Evolutionary conservation across 1,284 basidiomycete genomes (phyloP).

Genomic region (Hypsizygus ulmarius): DNA sequence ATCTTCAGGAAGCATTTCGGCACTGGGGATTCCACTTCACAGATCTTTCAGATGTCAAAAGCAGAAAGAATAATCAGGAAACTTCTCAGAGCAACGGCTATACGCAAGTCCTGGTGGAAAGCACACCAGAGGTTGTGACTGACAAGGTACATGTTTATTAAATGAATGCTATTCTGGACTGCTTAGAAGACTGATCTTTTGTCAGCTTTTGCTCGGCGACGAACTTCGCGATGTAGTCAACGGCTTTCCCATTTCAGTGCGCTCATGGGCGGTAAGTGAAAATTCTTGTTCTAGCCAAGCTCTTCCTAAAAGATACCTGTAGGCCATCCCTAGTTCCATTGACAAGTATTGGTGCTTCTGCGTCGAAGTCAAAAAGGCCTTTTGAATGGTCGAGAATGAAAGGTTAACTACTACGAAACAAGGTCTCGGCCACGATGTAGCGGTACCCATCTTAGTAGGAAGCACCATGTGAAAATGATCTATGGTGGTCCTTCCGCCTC

Average conservation of each 20-base stretch:
- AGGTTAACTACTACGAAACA: slow-evolving; percentile 1
- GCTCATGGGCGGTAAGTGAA: slow-evolving; percentile 79
- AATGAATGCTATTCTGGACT: slow-evolving; percentile 1
- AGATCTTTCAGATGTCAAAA: slow-evolving; percentile 25
- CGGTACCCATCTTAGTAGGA: neutral
- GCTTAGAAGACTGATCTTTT: slow-evolving; percentile 2
- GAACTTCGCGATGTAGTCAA: slow-evolving; percentile 71
- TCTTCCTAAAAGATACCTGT: slow-evolving; percentile 9
- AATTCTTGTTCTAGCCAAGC: neutral
- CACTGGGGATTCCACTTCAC: slow-evolving; percentile 75
- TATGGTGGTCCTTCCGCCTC: too few species aligned
- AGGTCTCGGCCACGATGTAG: neutral
- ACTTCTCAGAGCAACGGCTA: slow-evolving; percentile 39
- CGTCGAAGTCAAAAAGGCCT: slow-evolving; percentile 6
- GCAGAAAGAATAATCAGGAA: slow-evolving; percentile 19
- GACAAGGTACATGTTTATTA: slow-evolving; percentile 53
- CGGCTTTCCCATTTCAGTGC: slow-evolving; percentile 88
- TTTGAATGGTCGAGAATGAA: slow-evolving; percentile 21
- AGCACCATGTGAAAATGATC: too few species aligned
- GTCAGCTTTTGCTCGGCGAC: slow-evolving; percentile 63
- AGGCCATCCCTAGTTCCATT: slow-evolving; percentile 40
- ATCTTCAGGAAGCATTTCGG: slow-evolving; percentile 48
- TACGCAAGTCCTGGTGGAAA: slow-evolving; percentile 54
- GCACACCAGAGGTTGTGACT: slow-evolving; percentile 62
- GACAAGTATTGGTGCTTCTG: slow-evolving; percentile 17